Conservation (phyloP, 208 protist genomes). For the Trypanosoma caninum region DNA sequence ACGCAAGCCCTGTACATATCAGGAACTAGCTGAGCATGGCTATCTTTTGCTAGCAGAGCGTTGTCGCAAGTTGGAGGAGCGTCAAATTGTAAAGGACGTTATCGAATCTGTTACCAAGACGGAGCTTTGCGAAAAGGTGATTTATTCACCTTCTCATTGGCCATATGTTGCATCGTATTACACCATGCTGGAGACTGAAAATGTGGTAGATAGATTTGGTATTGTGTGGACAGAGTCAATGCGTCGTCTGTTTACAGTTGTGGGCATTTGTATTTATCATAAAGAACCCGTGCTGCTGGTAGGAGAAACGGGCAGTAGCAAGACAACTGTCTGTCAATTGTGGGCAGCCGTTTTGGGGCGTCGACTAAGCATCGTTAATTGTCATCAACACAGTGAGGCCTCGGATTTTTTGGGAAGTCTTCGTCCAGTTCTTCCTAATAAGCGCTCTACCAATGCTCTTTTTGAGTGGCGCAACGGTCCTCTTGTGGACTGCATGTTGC, state of each 20-base stretch:
- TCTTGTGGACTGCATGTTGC: slow-evolving; percentile 97
- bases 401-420: slow-evolving; percentile 97
- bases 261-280: slow-evolving; percentile 93
- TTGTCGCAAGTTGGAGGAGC: slow-evolving; percentile 93
- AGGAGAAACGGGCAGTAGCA: slow-evolving; percentile 98
- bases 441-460: slow-evolving; percentile 76
- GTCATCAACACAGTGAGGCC: slow-evolving; percentile 99
- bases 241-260: slow-evolving; percentile 95
- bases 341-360: slow-evolving; percentile 82
- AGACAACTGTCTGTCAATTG: slow-evolving; percentile 98
- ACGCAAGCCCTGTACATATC: slow-evolving; percentile 83
- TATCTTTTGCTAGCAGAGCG: slow-evolving; percentile 99
- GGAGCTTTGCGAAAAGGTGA: slow-evolving; percentile 55
- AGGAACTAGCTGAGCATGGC: slow-evolving; percentile 96
- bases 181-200: slow-evolving; percentile 54
- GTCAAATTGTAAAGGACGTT: slow-evolving; percentile 92
- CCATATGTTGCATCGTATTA: slow-evolving; percentile 77
- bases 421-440: slow-evolving; percentile 76
- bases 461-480: slow-evolving; percentile 99
- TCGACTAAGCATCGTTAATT: slow-evolving; percentile 97
- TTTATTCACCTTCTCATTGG: slow-evolving; percentile 83
- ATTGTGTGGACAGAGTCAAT: slow-evolving; percentile 97
- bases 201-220: slow-evolving; percentile 74
- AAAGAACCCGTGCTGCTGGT: slow-evolving; percentile 98
- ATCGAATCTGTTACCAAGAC: slow-evolving; percentile 78